These are phyloP conservation scores for Cutaneotrichosporon cavernicola DNA, from an alignment of 1,284 basidiomycete genomes.

Conservation along the genomic window DNA sequence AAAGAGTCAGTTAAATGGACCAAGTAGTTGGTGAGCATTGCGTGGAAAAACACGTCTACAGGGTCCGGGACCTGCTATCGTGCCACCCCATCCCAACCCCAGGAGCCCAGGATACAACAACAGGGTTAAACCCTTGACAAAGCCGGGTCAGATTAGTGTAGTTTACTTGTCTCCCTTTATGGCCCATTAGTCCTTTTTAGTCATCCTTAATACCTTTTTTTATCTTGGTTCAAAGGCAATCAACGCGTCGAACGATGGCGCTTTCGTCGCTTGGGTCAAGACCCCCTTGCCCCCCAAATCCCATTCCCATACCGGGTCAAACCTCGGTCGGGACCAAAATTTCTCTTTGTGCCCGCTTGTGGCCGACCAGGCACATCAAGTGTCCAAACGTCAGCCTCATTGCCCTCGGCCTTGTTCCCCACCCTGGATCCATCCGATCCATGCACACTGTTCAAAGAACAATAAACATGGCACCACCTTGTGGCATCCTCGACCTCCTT, in stretches of 20 bases:
- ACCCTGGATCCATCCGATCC: slow-evolving; percentile 1
- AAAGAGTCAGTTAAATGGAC: slow-evolving; percentile 1
- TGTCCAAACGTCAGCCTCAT: background rate
- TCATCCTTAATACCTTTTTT: too few species aligned
- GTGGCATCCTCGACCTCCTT: too few species aligned
- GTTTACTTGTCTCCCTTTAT: too few species aligned
- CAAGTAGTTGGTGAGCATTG: background rate
- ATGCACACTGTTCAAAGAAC: background rate
- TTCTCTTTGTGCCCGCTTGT: background rate
- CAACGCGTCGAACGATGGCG: slow-evolving; percentile 6
- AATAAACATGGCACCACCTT: background rate
- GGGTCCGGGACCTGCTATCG: background rate
- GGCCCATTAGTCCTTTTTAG: too few species aligned
- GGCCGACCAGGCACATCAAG: background rate
- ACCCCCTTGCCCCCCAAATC: too few species aligned
- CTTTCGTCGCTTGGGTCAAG: too few species aligned
- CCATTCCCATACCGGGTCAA: background rate
- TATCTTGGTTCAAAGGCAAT: too few species aligned
- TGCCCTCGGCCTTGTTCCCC: background rate
- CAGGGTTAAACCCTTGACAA: too few species aligned
- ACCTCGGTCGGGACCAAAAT: background rate
- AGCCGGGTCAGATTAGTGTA: background rate
- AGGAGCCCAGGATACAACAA: background rate
- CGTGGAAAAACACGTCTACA: background rate
- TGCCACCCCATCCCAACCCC: background rate